Evolutionary conservation across 2,329 filamentous ascomycete genomes (phyloP).

Genomic region (Aspergillus sp.): DNA sequence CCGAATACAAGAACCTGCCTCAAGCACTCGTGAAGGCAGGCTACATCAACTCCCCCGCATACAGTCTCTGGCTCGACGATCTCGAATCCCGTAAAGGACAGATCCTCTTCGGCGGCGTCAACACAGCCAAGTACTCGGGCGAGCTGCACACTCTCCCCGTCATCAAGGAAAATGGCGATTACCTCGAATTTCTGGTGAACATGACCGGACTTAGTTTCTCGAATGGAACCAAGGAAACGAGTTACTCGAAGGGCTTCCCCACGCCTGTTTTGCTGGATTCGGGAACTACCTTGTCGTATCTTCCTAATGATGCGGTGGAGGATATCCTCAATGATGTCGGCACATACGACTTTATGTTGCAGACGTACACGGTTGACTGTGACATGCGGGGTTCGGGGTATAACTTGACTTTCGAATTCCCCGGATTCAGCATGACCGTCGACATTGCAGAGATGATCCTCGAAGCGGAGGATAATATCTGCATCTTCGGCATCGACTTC

Average conservation of each 20-base stretch:
- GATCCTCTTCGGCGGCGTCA: conserved; percentile 72
- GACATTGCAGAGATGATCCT: conserved; percentile 54
- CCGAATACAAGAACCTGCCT: conserved; percentile 65
- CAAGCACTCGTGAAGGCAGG: conserved; percentile 58
- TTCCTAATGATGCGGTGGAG: conserved; percentile 28
- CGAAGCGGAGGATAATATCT: conserved; percentile 42
- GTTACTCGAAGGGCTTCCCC: conserved; percentile 37
- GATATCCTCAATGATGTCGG: conserved; percentile 54
- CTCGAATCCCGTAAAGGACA: conserved; percentile 60
- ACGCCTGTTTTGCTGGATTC: conserved; percentile 36
- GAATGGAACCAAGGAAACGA: conserved; percentile 12
- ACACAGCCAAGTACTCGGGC: conserved; percentile 61
- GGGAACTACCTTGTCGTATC: conserved; percentile 35
- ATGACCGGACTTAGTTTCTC: conserved; percentile 54
- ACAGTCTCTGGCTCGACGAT: conserved; percentile 73
- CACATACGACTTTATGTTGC: conserved; percentile 52
- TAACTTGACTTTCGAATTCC: conserved; percentile 56
- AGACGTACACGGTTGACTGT: conserved; percentile 52
- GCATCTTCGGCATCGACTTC: conserved; percentile 48
- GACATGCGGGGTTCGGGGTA: conserved; percentile 42
- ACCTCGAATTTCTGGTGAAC: conserved; percentile 64
- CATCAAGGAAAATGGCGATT: conserved; percentile 48
- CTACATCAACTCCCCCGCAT: conserved; percentile 62
- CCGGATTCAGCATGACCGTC: conserved; percentile 50
- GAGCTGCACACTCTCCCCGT: conserved; percentile 64